A percentile compares a stretch with the other conserved stretches of the same genome.
Conservation (phyloP, 208 protist genomes). For the Trypanosoma scelopori region DNA sequence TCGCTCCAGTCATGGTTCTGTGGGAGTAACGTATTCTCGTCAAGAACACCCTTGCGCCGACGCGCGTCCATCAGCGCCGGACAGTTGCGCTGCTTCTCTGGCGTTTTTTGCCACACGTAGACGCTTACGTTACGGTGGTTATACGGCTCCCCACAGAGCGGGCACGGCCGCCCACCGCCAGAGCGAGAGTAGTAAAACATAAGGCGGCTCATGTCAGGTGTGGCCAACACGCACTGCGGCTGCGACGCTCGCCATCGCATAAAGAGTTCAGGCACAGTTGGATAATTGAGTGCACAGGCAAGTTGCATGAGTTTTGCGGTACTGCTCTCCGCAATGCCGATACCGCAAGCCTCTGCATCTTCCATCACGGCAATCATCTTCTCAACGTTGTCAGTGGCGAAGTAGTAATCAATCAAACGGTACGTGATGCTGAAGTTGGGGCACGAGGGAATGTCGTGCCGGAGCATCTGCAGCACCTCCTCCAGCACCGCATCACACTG, state of each 20-base stretch:
- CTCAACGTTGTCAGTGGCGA: constrained; percentile 88
- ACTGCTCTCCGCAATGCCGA: constrained; percentile 82
- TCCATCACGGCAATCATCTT: constrained; percentile 92
- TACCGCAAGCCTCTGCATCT: constrained; percentile 70
- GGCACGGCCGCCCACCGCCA: constrained; percentile 77
- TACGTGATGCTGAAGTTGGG: constrained; percentile 85
- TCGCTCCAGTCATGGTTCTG: constrained; percentile 81
- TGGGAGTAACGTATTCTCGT: constrained; percentile 63
- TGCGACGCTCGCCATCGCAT: constrained; percentile 75
- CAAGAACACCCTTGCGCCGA: constrained; percentile 70
- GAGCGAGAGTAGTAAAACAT: constrained; percentile 85
- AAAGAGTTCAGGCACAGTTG: constrained; percentile 77
- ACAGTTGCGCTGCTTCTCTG: constrained; percentile 79
- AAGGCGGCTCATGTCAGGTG: constrained; percentile 87
- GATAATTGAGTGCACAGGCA: constrained; percentile 83
- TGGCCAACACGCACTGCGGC: constrained; percentile 87
- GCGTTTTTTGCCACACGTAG: constrained; percentile 82
- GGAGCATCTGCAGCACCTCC: constrained; percentile 76
- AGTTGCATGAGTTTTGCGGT: constrained; percentile 91
- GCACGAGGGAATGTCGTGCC: constrained; percentile 64
- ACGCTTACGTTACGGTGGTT: constrained; percentile 86
- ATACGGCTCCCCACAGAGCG: constrained; percentile 78
- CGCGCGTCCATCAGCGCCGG: constrained; percentile 60
- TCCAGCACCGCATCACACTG: constrained; percentile 87
- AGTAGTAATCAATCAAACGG: constrained; percentile 91